Conservation (phyloP, 2,329 filamentous ascomycete genomes). For the Hypoxylon sp. region DNA sequence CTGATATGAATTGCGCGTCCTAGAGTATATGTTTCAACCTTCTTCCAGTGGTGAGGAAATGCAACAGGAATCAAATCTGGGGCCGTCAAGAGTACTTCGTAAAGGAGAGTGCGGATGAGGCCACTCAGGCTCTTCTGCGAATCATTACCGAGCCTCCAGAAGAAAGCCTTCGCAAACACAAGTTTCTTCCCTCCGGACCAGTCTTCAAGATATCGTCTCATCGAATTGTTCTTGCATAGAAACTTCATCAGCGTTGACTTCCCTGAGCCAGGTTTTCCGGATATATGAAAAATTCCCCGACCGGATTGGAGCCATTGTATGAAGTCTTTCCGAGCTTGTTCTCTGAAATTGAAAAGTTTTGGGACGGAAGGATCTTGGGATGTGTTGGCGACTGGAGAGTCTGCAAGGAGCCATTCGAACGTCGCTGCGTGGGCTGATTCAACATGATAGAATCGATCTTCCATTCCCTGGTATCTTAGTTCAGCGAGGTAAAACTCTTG, state of each 20-base stretch:
- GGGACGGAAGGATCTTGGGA: background rate
- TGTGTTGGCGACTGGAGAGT: background rate
- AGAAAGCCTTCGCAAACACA: conserved; percentile 41
- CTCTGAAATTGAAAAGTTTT: background rate
- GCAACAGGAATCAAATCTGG: conserved; percentile 19
- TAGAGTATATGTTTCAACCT: background rate
- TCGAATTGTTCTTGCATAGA: conserved; percentile 27
- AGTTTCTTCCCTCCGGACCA: conserved; percentile 35
- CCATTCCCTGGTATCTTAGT: conserved; percentile 18
- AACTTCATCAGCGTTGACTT: conserved; percentile 50
- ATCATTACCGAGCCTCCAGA: conserved; percentile 42
- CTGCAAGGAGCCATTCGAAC: conserved; percentile 30
- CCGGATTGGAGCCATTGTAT: conserved; percentile 32
- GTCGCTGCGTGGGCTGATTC: conserved; percentile 20
- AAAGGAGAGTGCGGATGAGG: conserved; percentile 40
- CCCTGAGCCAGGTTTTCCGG: conserved; percentile 47
- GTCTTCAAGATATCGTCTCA: conserved; percentile 14
- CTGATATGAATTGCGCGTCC: background rate
- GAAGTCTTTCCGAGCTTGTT: conserved; percentile 15
- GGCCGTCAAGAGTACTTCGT: conserved; percentile 32
- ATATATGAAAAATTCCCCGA: conserved; percentile 42
- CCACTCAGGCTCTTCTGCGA: conserved; percentile 42
- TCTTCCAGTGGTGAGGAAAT: conserved; percentile 35
- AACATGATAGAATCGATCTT: conserved; percentile 32
- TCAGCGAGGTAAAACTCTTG: conserved; percentile 3